Evolutionary conservation across 495 filamentous ascomycete genomes (phyloP).

Genomic region (Podospora anserina): DNA sequence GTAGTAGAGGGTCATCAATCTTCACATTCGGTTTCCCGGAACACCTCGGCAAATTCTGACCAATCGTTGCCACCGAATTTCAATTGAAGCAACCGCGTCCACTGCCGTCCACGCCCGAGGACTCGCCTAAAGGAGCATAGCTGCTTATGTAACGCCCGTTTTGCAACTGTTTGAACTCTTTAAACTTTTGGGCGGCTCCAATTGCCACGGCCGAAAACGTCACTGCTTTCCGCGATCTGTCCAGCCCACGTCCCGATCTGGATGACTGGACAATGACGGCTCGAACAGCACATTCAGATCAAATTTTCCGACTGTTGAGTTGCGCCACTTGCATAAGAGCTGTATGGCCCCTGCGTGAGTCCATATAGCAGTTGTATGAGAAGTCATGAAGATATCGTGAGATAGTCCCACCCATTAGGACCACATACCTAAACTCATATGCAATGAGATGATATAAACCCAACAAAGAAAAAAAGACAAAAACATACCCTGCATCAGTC

Average conservation of each 20-base stretch:
- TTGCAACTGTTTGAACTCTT: not conserved
- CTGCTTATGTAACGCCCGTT: slow-evolving; percentile 9
- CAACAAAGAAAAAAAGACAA: not conserved
- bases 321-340: not conserved
- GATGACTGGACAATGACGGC: not conserved
- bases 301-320: not conserved
- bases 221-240: not conserved
- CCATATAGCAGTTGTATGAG: too few species aligned
- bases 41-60: slow-evolving; percentile 29
- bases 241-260: not conserved
- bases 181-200: not conserved
- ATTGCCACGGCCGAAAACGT: not conserved
- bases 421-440: not conserved
- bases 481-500: slow-evolving; percentile 16
- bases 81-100: slow-evolving; percentile 17
- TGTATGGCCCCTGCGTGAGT: not conserved
- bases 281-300: not conserved
- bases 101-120: slow-evolving; percentile 21
- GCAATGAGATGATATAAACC: not conserved
- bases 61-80: slow-evolving; percentile 26
- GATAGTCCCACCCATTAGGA: not conserved
- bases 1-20: slow-evolving; percentile 23
- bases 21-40: slow-evolving; percentile 26
- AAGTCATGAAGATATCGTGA: not conserved
- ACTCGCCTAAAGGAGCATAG: not conserved